Evolutionary conservation across 495 filamentous ascomycete genomes (phyloP), one percentile per base, ranked within the genome.

Genomic region (Xylaria acuta): DNA sequence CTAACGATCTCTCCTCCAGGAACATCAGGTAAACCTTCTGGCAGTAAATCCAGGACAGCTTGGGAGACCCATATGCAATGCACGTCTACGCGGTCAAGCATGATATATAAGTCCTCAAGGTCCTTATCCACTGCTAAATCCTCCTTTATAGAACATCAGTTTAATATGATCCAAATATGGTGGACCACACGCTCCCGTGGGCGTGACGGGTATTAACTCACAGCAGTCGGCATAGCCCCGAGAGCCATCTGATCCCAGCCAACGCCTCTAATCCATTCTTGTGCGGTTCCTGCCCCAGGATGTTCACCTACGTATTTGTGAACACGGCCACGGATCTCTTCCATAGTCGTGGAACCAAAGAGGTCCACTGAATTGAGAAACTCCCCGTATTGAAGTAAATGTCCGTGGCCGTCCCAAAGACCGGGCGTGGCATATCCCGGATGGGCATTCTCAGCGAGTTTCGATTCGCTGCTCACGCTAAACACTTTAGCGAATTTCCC

Each of bases 211-310:
- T 36, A 45, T 66, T 12, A 75, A 85, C 87, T 78, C 75, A 87
- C 89, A 76, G 89, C 88, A 67, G 83, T 86, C 38, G 90, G 90
- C 89, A 90, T 91, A 59, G 80, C 78, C 30, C 89, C 88, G 75
- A 91, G 83, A 47, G 81, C 78, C 67, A 83, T 85, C 77, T 92
- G 90, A 77, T 92, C 90, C 90, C 90, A 92, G 0, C 90, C 90
- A 20, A 90, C 78, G 0, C 90, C 90, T 66, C 89, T 80, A 43
- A 88, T 77, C 90, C 90, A 92, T 47, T 87, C 82, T 16, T 82
- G 81, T 32, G 74, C 77, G 1, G 81, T 83, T 0, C 87, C 87
- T 6, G 75, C 80, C 0, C 74, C 79, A 3, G 83, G 81, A 56
- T 86, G 77, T 6, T 67, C 51, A 4, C 69, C 74, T 41, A 87